Evolutionary conservation across 768 basidiomycete genomes (phyloP).

Genomic region (Chalciporus chontae): DNA sequence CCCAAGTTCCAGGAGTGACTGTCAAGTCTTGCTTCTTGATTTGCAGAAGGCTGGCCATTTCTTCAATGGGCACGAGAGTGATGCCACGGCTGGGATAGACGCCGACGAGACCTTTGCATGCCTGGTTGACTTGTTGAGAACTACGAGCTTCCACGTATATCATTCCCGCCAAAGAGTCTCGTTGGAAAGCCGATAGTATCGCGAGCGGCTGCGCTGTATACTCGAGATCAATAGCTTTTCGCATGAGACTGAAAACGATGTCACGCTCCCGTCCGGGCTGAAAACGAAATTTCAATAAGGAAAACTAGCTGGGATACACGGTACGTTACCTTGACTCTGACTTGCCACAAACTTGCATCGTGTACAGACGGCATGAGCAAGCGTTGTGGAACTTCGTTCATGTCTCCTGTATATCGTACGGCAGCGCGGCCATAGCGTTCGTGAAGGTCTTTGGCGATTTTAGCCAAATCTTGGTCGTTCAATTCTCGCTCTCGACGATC

Average conservation of each 20-base stretch:
- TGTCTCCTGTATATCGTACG: constrained; percentile 82
- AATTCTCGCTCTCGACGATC: constrained; percentile 69
- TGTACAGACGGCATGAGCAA: constrained; percentile 95
- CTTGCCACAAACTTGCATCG: constrained; percentile 94
- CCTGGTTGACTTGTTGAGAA: constrained; percentile 79
- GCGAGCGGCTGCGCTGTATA: constrained; percentile 71
- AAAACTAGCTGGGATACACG: not conserved
- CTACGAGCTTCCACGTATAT: constrained; percentile 95
- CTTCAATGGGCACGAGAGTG: constrained; percentile 87
- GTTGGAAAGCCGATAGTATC: constrained; percentile 93
- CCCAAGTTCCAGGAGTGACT: constrained; percentile 87
- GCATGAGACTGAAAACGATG: constrained; percentile 91
- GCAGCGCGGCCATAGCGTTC: constrained; percentile 72
- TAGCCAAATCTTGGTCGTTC: constrained; percentile 75
- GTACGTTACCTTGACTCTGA: constrained; percentile 77
- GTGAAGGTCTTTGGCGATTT: constrained; percentile 78
- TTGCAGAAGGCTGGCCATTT: constrained; percentile 94
- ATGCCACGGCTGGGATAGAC: constrained; percentile 83
- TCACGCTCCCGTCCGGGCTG: constrained; percentile 92
- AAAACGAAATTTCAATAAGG: constrained; percentile 2
- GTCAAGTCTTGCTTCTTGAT: constrained; percentile 93
- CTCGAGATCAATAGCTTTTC: constrained; percentile 85
- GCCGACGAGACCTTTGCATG: constrained; percentile 88
- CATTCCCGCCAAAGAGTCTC: constrained; percentile 92
- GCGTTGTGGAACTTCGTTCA: constrained; percentile 90